These are phyloP conservation scores for Coemansia sp. DNA, from an alignment of 192 early-diverging fungal genomes.

Conservation along the genomic window DNA sequence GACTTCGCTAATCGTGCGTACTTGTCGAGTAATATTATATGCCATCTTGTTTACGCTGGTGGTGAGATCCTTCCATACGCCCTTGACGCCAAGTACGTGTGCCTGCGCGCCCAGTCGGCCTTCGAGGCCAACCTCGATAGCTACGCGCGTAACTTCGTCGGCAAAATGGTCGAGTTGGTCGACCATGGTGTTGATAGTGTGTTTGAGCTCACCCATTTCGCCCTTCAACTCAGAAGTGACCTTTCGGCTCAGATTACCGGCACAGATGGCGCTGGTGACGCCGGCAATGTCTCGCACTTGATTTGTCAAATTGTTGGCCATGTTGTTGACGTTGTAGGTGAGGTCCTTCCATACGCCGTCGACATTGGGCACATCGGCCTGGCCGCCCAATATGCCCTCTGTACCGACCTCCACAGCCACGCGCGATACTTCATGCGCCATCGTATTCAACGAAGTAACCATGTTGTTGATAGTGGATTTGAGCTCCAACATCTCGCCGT, in stretches of 20 bases:
- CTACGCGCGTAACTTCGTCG: slow-evolving; percentile 66
- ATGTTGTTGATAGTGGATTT: slow-evolving; percentile 71
- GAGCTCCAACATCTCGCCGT: slow-evolving; percentile 68
- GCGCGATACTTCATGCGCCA: slow-evolving; percentile 67
- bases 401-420: slow-evolving; percentile 75
- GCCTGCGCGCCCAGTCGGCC: slow-evolving; percentile 73
- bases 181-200: slow-evolving; percentile 54
- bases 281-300: slow-evolving; percentile 62
- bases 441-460: slow-evolving; percentile 62
- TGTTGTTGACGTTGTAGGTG: slow-evolving; percentile 65
- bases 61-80: slow-evolving; percentile 61
- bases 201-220: slow-evolving; percentile 62
- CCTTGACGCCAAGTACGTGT: slow-evolving; percentile 41
- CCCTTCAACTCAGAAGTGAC: slow-evolving; percentile 49
- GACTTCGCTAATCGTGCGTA: slow-evolving; percentile 61
- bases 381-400: slow-evolving; percentile 61
- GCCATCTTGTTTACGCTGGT: slow-evolving; percentile 65
- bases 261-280: slow-evolving; percentile 60
- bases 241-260: slow-evolving; percentile 58
- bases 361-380: slow-evolving; percentile 57
- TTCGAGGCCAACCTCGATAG: slow-evolving; percentile 68
- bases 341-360: slow-evolving; percentile 68
- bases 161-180: slow-evolving; percentile 62
- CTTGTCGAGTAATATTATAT: slow-evolving; percentile 60
- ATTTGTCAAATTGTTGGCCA: slow-evolving; percentile 62